A percentile compares a stretch with the other conserved stretches of the same genome.
phyloP scores from a whole-genome alignment of 139 green algal genomes.

The Asterochloris sp. region DNA sequence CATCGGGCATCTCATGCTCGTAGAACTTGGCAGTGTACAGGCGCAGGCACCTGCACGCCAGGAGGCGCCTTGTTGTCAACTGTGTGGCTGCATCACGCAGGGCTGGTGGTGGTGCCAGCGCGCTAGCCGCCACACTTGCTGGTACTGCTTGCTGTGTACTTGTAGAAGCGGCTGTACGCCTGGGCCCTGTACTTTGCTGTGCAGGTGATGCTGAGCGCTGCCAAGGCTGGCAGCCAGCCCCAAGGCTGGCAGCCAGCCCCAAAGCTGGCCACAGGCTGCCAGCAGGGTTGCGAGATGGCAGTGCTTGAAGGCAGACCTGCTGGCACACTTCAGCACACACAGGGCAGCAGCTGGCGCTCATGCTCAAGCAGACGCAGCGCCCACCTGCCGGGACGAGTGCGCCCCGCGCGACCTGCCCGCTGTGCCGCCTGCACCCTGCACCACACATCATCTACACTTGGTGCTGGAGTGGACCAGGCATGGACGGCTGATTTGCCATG shows the following conservation, averaged over 20 bases:
- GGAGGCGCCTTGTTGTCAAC: no score
- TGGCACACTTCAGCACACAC: neutral
- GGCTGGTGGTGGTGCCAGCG: no score
- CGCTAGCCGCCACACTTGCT: no score
- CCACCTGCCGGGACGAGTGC: constrained; percentile 71
- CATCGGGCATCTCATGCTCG: constrained; percentile 75
- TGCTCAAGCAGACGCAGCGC: constrained; percentile 12
- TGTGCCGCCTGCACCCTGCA: constrained; percentile 83
- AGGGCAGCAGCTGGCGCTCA: neutral
- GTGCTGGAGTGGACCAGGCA: no score
- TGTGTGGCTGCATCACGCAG: no score
- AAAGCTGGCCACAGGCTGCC: constrained; percentile 22
- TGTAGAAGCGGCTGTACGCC: no score
- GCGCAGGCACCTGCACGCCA: constrained; percentile 73
- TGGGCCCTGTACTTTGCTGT: no score
- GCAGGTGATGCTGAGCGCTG: no score
- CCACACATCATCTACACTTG: neutral
- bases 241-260: constrained; percentile 16
- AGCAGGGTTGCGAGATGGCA: neutral
- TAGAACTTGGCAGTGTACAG: constrained; percentile 87
- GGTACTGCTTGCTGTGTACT: no score
- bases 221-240: no score
- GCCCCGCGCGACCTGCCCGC: constrained; percentile 81
- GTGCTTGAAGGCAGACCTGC: neutral
- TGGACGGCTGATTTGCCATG: no score